Evolutionary conservation across 2,329 filamentous ascomycete genomes (phyloP).

Genomic region (Fusarium nodosum): DNA sequence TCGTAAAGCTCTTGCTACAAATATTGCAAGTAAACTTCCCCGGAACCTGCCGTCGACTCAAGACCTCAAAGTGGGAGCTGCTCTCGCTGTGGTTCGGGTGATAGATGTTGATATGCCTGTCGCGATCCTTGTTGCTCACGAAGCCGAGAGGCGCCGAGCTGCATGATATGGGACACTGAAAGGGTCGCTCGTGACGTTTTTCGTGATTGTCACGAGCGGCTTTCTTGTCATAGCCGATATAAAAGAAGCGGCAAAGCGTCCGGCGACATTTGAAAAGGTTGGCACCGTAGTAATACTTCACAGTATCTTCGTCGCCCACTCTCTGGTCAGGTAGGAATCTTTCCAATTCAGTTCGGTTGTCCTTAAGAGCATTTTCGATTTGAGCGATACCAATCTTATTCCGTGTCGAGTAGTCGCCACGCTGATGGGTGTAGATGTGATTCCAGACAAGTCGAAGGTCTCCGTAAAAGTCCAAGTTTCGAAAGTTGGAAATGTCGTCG

Average conservation of each 20-base stretch:
- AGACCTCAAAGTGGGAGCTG: rapidly evolving
- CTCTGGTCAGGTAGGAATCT: rapidly evolving
- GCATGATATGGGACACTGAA: background rate
- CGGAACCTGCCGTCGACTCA: background rate
- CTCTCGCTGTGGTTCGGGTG: background rate
- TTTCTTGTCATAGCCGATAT: background rate
- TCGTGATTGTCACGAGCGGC: background rate
- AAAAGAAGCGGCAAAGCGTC: constrained; percentile 6
- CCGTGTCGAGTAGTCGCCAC: background rate
- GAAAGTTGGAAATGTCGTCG: rapidly evolving
- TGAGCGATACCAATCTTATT: background rate
- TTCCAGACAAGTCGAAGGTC: constrained; percentile 1
- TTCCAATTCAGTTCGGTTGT: background rate
- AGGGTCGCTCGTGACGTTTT: constrained; percentile 8
- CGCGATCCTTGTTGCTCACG: background rate
- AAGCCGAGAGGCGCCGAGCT: constrained; percentile 10
- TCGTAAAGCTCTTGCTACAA: constrained; percentile 3
- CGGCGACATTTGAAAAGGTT: constrained; percentile 1
- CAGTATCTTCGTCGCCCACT: background rate
- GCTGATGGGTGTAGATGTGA: constrained; percentile 19
- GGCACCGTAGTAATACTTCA: background rate
- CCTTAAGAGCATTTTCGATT: background rate
- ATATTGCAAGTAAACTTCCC: background rate
- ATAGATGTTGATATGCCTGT: constrained; percentile 3
- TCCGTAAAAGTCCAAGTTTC: rapidly evolving